Base-by-base conservation (phyloP, 306 rosid genomes). In the Vigna radiata region DNA sequence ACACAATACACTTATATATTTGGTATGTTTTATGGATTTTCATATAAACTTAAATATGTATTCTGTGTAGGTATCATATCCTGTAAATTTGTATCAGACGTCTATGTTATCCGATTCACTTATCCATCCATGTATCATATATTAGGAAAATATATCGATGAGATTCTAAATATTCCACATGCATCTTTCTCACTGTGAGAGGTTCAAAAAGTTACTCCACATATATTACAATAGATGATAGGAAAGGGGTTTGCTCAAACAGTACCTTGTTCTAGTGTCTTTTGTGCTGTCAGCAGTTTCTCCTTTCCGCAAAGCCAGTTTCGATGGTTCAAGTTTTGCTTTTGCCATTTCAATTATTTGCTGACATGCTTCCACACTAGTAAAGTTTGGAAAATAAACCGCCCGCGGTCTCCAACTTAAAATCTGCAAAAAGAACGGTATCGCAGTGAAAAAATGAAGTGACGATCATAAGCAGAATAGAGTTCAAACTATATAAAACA, bases 211-310 rank as follows among this genome's bases (percentile, higher is more conserved):
- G 44, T 68, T n/a, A 21, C 19, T 21, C 13, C 47, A 53, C 14
- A 31, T 9, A 15, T 10, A 33, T 11, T 31, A 61, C 14, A 7
- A 33, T 47, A 60, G 65, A 25, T 33, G 58, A 41, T 8, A 9
- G 13, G 2, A 41, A 41, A 41, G 9, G 3, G 13, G 11, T 8
- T 41, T 41, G 46, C 46, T 41, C 46, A 41, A 8, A 41, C 10
- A 64, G 72, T 83, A 90, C 96, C 96, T 90, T 79, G 96, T 90
- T 80, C 96, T 83, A 11, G 87, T 75, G 70, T 70, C 88, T 78
- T 86, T 85, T 4, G 88, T 85, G 83, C 83, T 86, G 76, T 88
- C 96, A 18, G 48, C 79, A 63, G 92, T 80, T 69, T 90, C 89
- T 73, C 92, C 92, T 79, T 85, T 67, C 17, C 91, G 77, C 85